These are phyloP conservation scores for Coniochaeta sp. DNA, from an alignment of 2,329 filamentous ascomycete species.

Conservation along the genomic window DNA sequence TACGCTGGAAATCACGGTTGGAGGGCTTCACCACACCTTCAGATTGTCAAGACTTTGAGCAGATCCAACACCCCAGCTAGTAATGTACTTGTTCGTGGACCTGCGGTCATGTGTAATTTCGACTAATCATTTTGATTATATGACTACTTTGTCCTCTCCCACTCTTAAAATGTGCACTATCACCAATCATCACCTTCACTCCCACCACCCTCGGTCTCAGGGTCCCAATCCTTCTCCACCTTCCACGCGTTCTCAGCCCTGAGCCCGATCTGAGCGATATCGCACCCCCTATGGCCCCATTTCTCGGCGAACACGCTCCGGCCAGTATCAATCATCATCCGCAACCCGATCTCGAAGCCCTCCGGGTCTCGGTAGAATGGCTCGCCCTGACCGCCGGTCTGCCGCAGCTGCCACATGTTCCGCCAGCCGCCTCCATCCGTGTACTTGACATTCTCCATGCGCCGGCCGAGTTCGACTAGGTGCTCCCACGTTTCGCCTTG, in stretches of 20 bases:
- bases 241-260: conserved; percentile 6
- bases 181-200: not conserved
- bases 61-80: no score
- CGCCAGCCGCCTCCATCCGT: conserved; percentile 8
- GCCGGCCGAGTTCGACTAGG: conserved; percentile 19
- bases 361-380: conserved; percentile 14
- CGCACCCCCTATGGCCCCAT: conserved; percentile 33
- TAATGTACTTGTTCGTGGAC: no score
- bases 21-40: no score
- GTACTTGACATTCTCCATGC: conserved; percentile 13
- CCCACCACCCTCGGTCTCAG: conserved; percentile 8
- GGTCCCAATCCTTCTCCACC: conserved; percentile 13
- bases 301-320: conserved; percentile 26
- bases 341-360: conserved; percentile 12
- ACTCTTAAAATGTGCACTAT: not conserved
- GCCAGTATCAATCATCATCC: conserved; percentile 12
- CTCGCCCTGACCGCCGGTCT: conserved; percentile 13
- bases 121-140: no score
- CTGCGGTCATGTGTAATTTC: no score
- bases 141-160: no score
- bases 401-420: conserved; percentile 14
- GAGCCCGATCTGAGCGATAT: conserved; percentile 13
- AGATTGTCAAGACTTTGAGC: no score
- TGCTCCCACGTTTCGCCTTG: conserved; percentile 26
- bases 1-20: no score